Percentiles rank a stretch among this genome's conserved stretches.
Conservation (phyloP, 805 yeast genomes). For the Monosporozyma unispora region DNA sequence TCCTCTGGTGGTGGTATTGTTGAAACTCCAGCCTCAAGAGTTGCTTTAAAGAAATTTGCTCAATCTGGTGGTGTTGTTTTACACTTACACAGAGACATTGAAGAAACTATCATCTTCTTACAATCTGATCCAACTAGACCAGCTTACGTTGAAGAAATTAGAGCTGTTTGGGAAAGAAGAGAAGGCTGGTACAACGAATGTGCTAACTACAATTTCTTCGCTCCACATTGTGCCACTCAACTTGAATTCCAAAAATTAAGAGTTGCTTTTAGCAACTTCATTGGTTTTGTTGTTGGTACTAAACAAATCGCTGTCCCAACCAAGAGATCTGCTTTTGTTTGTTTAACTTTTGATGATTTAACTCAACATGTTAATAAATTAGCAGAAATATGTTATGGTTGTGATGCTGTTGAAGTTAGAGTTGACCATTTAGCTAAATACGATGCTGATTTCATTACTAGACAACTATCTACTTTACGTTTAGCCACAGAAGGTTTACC, state of each 20-base stretch:
- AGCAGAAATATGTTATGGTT: conserved; percentile 52
- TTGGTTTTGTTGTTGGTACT: conserved; percentile 54
- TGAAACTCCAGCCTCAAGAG: conserved; percentile 63
- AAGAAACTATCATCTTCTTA: conserved; percentile 67
- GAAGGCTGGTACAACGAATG: conserved; percentile 71
- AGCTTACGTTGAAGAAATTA: conserved; percentile 70
- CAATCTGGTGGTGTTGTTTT: conserved; percentile 67
- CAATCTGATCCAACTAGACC: conserved; percentile 79
- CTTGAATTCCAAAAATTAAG: conserved; percentile 49
- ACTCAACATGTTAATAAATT: conserved; percentile 37
- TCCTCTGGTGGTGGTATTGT: conserved; percentile 98
- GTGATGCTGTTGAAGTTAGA: conserved; percentile 75
- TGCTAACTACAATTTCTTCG: conserved; percentile 67
- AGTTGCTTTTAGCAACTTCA: conserved; percentile 48
- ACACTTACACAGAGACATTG: conserved; percentile 82
- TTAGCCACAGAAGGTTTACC: conserved; percentile 55
- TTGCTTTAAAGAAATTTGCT: conserved; percentile 46
- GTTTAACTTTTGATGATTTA: conserved; percentile 62
- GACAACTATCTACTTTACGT: conserved; percentile 65
- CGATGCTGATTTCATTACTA: conserved; percentile 50
- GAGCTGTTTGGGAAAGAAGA: conserved; percentile 77
- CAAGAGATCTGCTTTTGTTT: conserved; percentile 56
- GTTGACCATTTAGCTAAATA: conserved; percentile 57
- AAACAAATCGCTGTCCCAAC: conserved; percentile 25
- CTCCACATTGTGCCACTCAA: conserved; percentile 56